Evolutionary conservation across 2,329 filamentous ascomycete species (phyloP), one percentile per base, ranked within the genome.

Genomic region (Nothophaeocryptopus gaeumannii): DNA sequence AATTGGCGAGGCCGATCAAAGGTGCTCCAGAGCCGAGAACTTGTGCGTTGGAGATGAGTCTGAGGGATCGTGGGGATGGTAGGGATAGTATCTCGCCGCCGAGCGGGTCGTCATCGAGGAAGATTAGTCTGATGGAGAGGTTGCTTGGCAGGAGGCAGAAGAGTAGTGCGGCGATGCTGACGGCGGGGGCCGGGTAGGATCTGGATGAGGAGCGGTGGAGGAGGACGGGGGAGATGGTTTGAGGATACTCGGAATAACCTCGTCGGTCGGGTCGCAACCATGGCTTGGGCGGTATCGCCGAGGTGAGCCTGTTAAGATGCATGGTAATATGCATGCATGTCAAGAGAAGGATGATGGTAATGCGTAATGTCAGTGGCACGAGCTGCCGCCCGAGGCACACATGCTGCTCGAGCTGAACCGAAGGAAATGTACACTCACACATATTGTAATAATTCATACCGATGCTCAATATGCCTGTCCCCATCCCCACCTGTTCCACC

Each of bases 81-180:
- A 44, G 20, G 8, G 55, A 45, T 2, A 33, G 32, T n/a, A 32
- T 30, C 12, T 41, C 39, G 43, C 39, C 45, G n/a, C 35, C 45
- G 14, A 56, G 59, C 36, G 54, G 50, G 44, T 26, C 20, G 20
- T 26, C n/a, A n/a, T 40, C 36, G 38, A 57, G 65, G 43, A 67
- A 66, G 52, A 53, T 55, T 41, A 62, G 54, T 11, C 66, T 70
- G 38, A 61, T 70, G 56, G 65, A 69, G 45, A 59, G 62, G n/a
- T 51, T 69, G 52, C 50, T 67, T 35, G 67, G 66, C 3, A 61
- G 61, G 51, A 53, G 50, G 34, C 56, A 57, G 53, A 59, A 53
- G 42, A 47, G 45, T 32, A 34, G 37, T 11, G 41, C 41, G 12
- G 16, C 37, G 30, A 9, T 45, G 32, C 32, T 26, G 15, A 37